These are phyloP conservation scores for Fusarium albosuccineum DNA, from an alignment of 2,329 filamentous ascomycete genomes.

Conservation along the genomic window DNA sequence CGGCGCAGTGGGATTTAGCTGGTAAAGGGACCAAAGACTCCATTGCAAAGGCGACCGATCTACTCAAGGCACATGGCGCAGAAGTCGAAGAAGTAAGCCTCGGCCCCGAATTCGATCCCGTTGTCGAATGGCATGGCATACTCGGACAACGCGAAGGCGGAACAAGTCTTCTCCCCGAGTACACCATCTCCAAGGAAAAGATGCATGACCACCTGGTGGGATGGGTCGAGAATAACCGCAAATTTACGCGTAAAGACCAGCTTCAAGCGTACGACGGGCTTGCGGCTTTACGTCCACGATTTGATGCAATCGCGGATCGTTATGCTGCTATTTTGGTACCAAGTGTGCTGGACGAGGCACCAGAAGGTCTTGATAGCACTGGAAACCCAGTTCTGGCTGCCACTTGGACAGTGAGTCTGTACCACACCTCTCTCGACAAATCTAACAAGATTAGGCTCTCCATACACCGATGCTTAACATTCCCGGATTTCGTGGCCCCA, in stretches of 20 bases:
- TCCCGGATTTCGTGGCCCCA: conserved; percentile 69
- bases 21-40: conserved; percentile 59
- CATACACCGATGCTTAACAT: conserved; percentile 74
- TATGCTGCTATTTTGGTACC: conserved; percentile 71
- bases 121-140: conserved; percentile 65
- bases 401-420: conserved; percentile 64
- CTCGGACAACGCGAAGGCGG: conserved; percentile 66
- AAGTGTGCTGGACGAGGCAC: conserved; percentile 71
- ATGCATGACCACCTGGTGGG: conserved; percentile 59
- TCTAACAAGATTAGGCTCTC: conserved; percentile 52
- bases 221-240: conserved; percentile 64
- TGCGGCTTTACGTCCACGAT: conserved; percentile 64
- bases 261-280: conserved; percentile 67
- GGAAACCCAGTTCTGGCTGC: conserved; percentile 66
- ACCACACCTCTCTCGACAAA: conserved; percentile 47
- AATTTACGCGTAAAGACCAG: conserved; percentile 60
- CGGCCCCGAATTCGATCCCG: conserved; percentile 60
- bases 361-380: conserved; percentile 64
- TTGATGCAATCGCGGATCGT: conserved; percentile 63
- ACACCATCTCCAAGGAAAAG: conserved; percentile 60
- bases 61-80: conserved; percentile 63
- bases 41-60: conserved; percentile 53
- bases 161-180: conserved; percentile 66
- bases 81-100: conserved; percentile 68
- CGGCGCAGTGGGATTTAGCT: conserved; percentile 63